phyloP scores from a whole-genome alignment of 208 protist genomes.

The Novymonas esmeraldas region DNA sequence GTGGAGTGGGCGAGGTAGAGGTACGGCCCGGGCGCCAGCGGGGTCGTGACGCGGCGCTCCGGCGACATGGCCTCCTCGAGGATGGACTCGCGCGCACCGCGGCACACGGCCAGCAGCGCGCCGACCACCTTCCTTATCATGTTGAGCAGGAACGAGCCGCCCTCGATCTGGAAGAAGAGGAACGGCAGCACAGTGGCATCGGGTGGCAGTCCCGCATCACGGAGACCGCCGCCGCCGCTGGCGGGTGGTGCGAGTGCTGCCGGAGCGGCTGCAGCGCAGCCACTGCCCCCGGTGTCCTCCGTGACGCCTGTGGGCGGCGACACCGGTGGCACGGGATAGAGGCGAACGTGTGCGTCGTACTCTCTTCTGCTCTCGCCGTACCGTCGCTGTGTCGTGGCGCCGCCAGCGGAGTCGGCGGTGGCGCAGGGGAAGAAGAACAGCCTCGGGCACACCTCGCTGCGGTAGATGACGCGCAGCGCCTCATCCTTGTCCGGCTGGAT shows the following conservation, averaged over 20 bases:
- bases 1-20: constrained; percentile 70
- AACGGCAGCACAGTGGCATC: constrained; percentile 46
- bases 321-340: neutral
- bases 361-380: constrained; percentile 27
- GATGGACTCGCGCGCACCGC: constrained; percentile 53
- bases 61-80: constrained; percentile 58
- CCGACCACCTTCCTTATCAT: constrained; percentile 92
- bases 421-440: constrained; percentile 58
- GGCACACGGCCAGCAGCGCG: constrained; percentile 61
- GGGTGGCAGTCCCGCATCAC: constrained; percentile 4
- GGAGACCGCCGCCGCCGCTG: neutral
- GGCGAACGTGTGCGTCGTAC: constrained; percentile 18
- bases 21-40: constrained; percentile 74
- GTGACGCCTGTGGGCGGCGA: neutral
- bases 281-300: neutral
- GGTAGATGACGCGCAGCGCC: constrained; percentile 66
- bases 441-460: constrained; percentile 64
- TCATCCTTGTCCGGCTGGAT: constrained; percentile 64
- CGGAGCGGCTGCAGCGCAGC: neutral
- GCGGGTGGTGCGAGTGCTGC: neutral
- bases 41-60: constrained; percentile 52
- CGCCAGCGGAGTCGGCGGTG: neutral
- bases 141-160: constrained; percentile 85
- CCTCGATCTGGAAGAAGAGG: constrained; percentile 84
- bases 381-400: neutral